phyloP scores from a whole-genome alignment of 164 flowering plant species.

The Kingdonia uniflora region DNA sequence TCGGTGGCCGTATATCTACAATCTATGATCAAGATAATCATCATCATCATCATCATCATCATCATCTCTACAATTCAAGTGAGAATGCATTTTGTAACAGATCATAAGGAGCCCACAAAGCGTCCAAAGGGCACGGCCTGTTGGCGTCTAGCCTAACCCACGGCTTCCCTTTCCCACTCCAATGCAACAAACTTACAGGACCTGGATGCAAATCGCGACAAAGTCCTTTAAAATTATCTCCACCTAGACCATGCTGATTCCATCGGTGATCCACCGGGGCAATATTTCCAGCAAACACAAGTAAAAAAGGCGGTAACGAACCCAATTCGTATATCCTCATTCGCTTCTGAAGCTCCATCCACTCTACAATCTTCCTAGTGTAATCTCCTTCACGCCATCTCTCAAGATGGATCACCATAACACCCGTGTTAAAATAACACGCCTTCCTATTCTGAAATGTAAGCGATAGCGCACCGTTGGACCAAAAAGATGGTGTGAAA shows the following conservation, averaged over 20 bases:
- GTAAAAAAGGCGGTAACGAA: slow-evolving; percentile 72
- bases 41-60: background rate
- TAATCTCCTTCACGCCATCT: slow-evolving; percentile 59
- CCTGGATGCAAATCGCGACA: slow-evolving; percentile 84
- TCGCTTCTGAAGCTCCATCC: slow-evolving; percentile 91
- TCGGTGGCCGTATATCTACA: no score
- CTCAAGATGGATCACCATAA: slow-evolving; percentile 40
- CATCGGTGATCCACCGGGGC: slow-evolving; percentile 77
- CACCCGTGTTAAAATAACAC: slow-evolving; percentile 81
- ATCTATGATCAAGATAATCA: no score
- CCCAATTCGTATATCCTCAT: slow-evolving; percentile 85
- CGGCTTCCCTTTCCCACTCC: slow-evolving; percentile 97
- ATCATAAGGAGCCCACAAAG: slow-evolving; percentile 85
- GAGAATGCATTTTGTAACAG: slow-evolving; percentile 43
- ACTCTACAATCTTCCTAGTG: slow-evolving; percentile 52
- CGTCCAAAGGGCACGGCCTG: slow-evolving; percentile 76
- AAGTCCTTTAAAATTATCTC: slow-evolving; percentile 71
- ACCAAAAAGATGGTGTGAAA: slow-evolving; percentile 75
- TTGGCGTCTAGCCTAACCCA: slow-evolving; percentile 75
- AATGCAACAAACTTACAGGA: slow-evolving; percentile 78
- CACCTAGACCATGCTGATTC: slow-evolving; percentile 94
- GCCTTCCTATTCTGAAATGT: slow-evolving; percentile 45
- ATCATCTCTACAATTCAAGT: slow-evolving; percentile 32
- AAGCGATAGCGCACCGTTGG: slow-evolving; percentile 49
- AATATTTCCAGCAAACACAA: slow-evolving; percentile 73